Percentiles rank a stretch among this genome's conserved stretches.
Evolutionary conservation across 768 basidiomycete species (phyloP).

Genomic region (Agaricus sinodeliciosus): DNA sequence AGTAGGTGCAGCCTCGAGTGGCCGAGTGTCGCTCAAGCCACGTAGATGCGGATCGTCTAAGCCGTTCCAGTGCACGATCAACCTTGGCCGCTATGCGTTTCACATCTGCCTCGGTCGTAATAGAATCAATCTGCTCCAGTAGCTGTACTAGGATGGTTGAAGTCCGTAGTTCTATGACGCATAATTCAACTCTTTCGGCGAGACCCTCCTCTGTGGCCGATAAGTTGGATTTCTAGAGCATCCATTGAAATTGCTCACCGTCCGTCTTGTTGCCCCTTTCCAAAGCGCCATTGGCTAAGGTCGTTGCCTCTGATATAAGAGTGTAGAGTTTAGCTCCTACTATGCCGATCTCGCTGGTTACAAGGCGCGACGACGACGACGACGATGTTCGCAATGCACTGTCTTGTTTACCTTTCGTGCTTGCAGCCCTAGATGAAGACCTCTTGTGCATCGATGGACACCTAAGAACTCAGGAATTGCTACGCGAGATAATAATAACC

Average conservation of each 20-base stretch:
- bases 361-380: neutral
- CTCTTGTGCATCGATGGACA: constrained; percentile 8
- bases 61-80: constrained; percentile 52
- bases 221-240: neutral
- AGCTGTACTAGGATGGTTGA: neutral
- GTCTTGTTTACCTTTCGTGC: neutral
- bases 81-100: constrained; percentile 42
- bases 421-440: neutral
- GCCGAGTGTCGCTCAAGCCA: constrained; percentile 31
- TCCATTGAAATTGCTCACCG: neutral
- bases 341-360: neutral
- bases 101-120: constrained; percentile 25
- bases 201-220: neutral
- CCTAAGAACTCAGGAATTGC: no score
- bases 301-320: constrained; percentile 1
- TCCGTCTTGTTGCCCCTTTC: neutral
- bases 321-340: constrained; percentile 4
- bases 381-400: neutral
- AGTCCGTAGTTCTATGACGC: neutral
- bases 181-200: neutral
- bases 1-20: neutral
- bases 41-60: constrained; percentile 45
- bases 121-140: neutral
- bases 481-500: no score
- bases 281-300: neutral